Percentiles rank a stretch among this genome's conserved stretches.
These are phyloP conservation scores for Oryza rufipogon DNA, from an alignment of 176 grass and related monocot species.

Conservation along the genomic window DNA sequence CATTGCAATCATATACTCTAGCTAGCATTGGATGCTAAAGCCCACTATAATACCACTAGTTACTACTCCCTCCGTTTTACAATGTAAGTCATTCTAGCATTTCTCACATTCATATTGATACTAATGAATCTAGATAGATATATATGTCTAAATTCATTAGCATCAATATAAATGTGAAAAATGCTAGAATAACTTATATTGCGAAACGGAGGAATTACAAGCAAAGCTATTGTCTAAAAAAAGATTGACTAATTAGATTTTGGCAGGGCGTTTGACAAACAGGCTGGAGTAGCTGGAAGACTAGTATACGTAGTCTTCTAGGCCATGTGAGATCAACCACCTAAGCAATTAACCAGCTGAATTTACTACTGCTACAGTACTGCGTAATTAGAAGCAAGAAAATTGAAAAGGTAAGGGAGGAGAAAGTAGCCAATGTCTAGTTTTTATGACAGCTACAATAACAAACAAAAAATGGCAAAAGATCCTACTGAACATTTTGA, in stretches of 20 bases:
- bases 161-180: too few species aligned
- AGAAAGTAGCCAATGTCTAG: not conserved
- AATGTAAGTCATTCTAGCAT: too few species aligned
- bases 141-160: too few species aligned
- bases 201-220: too few species aligned
- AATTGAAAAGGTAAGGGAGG: not conserved
- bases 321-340: constrained; percentile 17
- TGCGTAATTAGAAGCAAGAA: not conserved
- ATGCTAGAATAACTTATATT: too few species aligned
- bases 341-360: not conserved
- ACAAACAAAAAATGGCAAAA: too few species aligned
- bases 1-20: not conserved
- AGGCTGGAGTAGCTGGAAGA: not conserved
- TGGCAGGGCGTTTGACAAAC: constrained; percentile 29
- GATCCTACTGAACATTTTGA: not conserved
- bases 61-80: too few species aligned
- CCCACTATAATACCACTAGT: not conserved
- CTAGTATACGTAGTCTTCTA: constrained; percentile 6
- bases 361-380: not conserved
- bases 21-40: constrained; percentile 23
- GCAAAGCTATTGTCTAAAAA: too few species aligned
- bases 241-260: not conserved
- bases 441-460: not conserved
- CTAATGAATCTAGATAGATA: too few species aligned
- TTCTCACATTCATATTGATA: too few species aligned